A percentile compares a stretch with the other conserved stretches of the same genome.
phyloP scores from a whole-genome alignment of 352 stramenopile genomes.

The Pilasporangium apinafurcum region DNA sequence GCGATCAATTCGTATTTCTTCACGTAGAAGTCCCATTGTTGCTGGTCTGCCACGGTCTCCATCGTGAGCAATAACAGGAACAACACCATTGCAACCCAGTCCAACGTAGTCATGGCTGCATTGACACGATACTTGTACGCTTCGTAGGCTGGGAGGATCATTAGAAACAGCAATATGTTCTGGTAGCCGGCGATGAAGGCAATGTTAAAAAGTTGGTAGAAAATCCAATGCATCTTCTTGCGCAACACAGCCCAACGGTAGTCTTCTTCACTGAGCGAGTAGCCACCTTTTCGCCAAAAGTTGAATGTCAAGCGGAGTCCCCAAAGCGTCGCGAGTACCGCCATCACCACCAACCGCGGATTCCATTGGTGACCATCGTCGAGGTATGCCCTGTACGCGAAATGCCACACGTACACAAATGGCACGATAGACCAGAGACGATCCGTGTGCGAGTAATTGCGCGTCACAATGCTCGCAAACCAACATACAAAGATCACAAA shows the following conservation, averaged over 20 bases:
- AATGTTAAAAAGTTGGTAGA: slow-evolving; percentile 89
- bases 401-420: slow-evolving; percentile 83
- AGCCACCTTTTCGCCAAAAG: slow-evolving; percentile 89
- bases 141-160: slow-evolving; percentile 66
- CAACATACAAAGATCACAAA: slow-evolving; percentile 39
- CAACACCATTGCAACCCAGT: slow-evolving; percentile 50
- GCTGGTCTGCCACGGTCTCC: slow-evolving; percentile 88
- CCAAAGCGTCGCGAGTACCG: slow-evolving; percentile 79
- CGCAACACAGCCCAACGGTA: slow-evolving; percentile 88
- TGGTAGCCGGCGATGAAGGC: slow-evolving; percentile 90
- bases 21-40: slow-evolving; percentile 89
- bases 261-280: slow-evolving; percentile 87
- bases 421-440: slow-evolving; percentile 91
- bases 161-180: slow-evolving; percentile 81
- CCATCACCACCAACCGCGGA: slow-evolving; percentile 71
- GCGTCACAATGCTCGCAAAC: slow-evolving; percentile 60
- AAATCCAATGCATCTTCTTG: slow-evolving; percentile 69
- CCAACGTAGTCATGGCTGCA: slow-evolving; percentile 58
- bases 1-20: slow-evolving; percentile 72
- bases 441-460: slow-evolving; percentile 90
- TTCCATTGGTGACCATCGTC: slow-evolving; percentile 49
- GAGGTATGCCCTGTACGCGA: slow-evolving; percentile 45
- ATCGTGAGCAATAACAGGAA: slow-evolving; percentile 70
- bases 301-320: slow-evolving; percentile 87
- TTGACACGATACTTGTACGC: slow-evolving; percentile 39